Evolutionary conservation across 805 yeast species (phyloP), one percentile per base, ranked within the genome.

Genomic region (Ogataea paradorogensis): DNA sequence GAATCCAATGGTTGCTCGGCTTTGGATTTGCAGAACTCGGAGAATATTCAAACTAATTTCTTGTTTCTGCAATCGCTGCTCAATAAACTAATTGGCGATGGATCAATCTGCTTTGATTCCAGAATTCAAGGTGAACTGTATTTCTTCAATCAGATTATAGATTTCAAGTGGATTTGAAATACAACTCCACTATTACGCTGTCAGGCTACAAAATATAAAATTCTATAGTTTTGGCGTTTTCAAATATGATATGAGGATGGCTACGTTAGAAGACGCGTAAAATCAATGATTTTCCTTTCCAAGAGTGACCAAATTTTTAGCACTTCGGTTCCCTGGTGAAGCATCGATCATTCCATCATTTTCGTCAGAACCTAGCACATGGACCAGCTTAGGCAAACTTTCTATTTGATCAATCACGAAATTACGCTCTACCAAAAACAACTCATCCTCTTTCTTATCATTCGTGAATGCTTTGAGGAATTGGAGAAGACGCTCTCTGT

Each of bases 401-500:
- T 78, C 80, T 37, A 91, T 84, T 48, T 85, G 86, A 43, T 76
- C 78, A 32, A 87, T 70, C 23, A 93, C 80, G 60, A 83, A 93
- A 40, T 79, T 84, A 53, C 84, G 80, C 61, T 93, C 99, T 41
- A 83, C 91, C 27, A 74, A 67, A 55, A 87, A 81, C 21, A 72
- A 70, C 13, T 78, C 69, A 55, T 82, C 88, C 34, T 82, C 86
- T 49, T 76, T 70, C 54, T 79, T 65, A 31, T 74, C 74, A 9
- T 78, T 71, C 41, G 76, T 79, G 57, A 89, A 86, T 27, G 70
- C 73, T 33, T 76, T 74, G 43, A 91, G 73, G 56, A 86, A 88
- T 23, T 70, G 69, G 27, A 90, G 61, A 46, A 91, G 73, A 55
- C 84, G 86, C 28, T 78, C 84, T 55, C 88, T 79, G 62, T 93